phyloP scores from a whole-genome alignment of 2,329 filamentous ascomycete species.

The Scytalidium lignicola region DNA sequence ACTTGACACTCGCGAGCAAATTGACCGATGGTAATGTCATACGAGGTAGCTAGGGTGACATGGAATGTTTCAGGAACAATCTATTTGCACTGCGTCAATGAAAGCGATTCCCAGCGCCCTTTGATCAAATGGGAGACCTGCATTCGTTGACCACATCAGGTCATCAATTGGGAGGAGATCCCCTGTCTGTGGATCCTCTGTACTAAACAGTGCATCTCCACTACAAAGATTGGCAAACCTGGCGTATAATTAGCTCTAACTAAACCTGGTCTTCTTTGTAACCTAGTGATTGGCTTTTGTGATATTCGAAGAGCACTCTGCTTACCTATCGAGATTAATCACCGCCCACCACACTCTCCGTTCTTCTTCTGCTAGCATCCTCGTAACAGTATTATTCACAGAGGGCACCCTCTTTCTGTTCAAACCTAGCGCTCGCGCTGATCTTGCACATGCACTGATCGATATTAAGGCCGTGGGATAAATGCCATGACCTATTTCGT shows the following conservation, averaged over 20 bases:
- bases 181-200: constrained; percentile 3
- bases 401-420: constrained; percentile 1
- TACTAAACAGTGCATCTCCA: constrained; percentile 2
- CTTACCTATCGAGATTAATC: constrained; percentile 7
- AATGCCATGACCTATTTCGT: constrained; percentile 10
- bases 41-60: constrained; percentile 1
- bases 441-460: constrained; percentile 4
- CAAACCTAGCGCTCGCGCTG: constrained; percentile 1
- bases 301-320: neutral
- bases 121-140: neutral
- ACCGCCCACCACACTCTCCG: constrained; percentile 9
- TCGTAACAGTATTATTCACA: neutral
- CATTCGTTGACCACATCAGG: neutral
- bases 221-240: constrained; percentile 4
- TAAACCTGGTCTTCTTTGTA: neutral
- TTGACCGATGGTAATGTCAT: constrained; percentile 2
- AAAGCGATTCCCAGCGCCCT: neutral
- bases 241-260: neutral
- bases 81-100: neutral
- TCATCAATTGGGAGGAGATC: constrained; percentile 7
- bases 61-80: neutral
- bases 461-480: constrained; percentile 1
- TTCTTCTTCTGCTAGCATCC: constrained; percentile 2
- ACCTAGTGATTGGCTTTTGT: neutral
- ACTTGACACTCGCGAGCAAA: constrained; percentile 11